A percentile compares a stretch with the other conserved stretches of the same genome.
Conservation (phyloP, 129 eudicot genomes). For the Rutidosis leptorrhynchoides region DNA sequence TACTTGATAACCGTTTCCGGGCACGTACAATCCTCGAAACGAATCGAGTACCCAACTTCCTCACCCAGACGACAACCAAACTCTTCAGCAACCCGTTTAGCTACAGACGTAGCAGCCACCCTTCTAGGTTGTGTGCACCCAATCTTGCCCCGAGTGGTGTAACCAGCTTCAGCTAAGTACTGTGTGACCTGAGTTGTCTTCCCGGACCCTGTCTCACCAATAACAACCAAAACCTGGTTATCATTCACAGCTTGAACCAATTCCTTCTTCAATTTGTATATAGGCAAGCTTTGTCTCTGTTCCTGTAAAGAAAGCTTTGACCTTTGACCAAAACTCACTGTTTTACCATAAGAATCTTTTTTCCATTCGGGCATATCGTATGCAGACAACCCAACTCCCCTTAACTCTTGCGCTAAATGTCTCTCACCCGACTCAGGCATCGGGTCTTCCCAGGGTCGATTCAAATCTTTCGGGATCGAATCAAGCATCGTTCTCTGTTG, state of each 20-base stretch:
- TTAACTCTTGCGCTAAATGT: conserved; percentile 83
- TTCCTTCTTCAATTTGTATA: conserved; percentile 77
- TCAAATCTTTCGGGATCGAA: conserved; percentile 91
- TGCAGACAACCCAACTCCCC: conserved; percentile 88
- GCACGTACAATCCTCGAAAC: conserved; percentile 90
- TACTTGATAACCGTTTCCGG: conserved; percentile 91
- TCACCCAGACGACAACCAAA: conserved; percentile 72
- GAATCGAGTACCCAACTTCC: conserved; percentile 91
- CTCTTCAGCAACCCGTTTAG: conserved; percentile 77
- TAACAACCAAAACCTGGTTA: conserved; percentile 68
- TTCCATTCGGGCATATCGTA: conserved; percentile 95
- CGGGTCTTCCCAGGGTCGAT: conserved; percentile 99
- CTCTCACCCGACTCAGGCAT: conserved; percentile 95
- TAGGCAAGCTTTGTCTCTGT: conserved; percentile 84
- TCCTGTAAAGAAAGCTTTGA: conserved; percentile 84
- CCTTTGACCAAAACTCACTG: conserved; percentile 80
- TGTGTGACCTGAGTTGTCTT: conserved; percentile 73
- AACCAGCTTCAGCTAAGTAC: conserved; percentile 74
- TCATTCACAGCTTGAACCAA: conserved; percentile 59
- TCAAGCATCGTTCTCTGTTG: conserved; percentile 86
- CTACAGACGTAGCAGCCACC: conserved; percentile 81
- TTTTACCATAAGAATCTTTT: conserved; percentile 76
- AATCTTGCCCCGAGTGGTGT: conserved; percentile 63
- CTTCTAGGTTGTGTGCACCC: conserved; percentile 81
- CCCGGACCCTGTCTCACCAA: conserved; percentile 75